Evolutionary conservation across 108 stramenopile genomes (phyloP).

Genomic region (Skeletonema potamos): DNA sequence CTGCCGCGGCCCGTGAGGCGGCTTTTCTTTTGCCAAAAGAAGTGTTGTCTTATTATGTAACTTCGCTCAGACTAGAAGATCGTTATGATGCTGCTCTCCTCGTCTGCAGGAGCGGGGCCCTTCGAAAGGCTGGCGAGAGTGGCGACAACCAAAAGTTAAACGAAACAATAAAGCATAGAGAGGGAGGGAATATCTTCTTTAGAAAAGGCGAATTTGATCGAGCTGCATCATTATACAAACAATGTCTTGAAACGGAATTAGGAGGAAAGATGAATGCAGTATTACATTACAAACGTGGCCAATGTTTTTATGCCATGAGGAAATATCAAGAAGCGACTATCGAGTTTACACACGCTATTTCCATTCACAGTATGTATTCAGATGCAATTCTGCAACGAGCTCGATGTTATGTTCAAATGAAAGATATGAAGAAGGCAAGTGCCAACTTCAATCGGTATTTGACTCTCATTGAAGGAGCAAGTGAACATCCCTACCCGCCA

Average conservation of each 20-base stretch:
- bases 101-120: conserved; percentile 7
- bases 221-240: conserved; percentile 34
- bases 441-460: conserved; percentile 35
- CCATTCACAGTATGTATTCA: conserved; percentile 45
- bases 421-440: conserved; percentile 14
- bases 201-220: conserved; percentile 36
- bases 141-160: conserved; percentile 11
- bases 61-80: conserved; percentile 42
- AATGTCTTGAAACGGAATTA: conserved; percentile 19
- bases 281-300: conserved; percentile 50
- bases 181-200: conserved; percentile 40
- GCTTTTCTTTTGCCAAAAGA: conserved; percentile 27
- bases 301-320: conserved; percentile 41
- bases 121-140: conserved; percentile 3
- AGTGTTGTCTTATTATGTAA: conserved; percentile 28
- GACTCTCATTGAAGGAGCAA: conserved; percentile 22
- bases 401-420: conserved; percentile 36
- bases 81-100: conserved; percentile 15
- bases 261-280: conserved; percentile 49
- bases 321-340: conserved; percentile 37
- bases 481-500: conserved; percentile 20
- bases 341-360: conserved; percentile 44
- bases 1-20: conserved; percentile 33
- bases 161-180: conserved; percentile 36
- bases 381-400: conserved; percentile 46